A percentile compares a stretch with the other conserved stretches of the same genome.
These are phyloP conservation scores for Rhynchospora pubera DNA, from an alignment of 176 grass and related monocot species.

Conservation along the genomic window DNA sequence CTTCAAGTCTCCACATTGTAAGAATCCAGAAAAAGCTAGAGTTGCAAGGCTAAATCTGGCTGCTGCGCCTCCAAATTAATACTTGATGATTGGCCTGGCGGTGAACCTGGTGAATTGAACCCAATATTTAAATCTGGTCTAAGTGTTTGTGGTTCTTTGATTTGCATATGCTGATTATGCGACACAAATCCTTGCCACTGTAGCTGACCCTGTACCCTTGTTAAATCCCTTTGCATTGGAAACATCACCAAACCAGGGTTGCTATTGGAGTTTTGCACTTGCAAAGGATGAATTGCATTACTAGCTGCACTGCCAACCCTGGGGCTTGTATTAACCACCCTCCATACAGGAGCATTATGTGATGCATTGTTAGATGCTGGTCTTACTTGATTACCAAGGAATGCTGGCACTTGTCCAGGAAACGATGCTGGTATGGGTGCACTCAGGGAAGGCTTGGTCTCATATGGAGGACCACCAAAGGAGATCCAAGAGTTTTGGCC, in stretches of 20 bases:
- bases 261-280: constrained; percentile 45
- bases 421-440: not conserved
- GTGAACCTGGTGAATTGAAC: constrained; percentile 75
- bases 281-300: constrained; percentile 45
- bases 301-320: constrained; percentile 29
- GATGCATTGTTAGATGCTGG: constrained; percentile 10
- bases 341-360: constrained; percentile 26
- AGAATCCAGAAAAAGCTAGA: constrained; percentile 40
- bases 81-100: constrained; percentile 61
- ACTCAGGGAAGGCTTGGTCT: constrained; percentile 50
- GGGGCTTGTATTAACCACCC: constrained; percentile 57
- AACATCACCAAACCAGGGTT: constrained; percentile 70
- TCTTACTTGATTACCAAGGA: constrained; percentile 33
- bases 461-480: constrained; percentile 42
- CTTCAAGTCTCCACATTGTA: not conserved
- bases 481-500: constrained; percentile 78
- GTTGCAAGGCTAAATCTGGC: constrained; percentile 91
- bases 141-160: constrained; percentile 44
- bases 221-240: constrained; percentile 57
- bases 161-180: constrained; percentile 59
- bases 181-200: constrained; percentile 73
- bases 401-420: constrained; percentile 8
- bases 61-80: constrained; percentile 96
- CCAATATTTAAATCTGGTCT: constrained; percentile 93
- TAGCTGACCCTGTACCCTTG: constrained; percentile 49